A percentile compares a stretch with the other conserved stretches of the same genome.
Evolutionary conservation across 148 eudicot species (phyloP).

Genomic region (Rhododendron ovatum): DNA sequence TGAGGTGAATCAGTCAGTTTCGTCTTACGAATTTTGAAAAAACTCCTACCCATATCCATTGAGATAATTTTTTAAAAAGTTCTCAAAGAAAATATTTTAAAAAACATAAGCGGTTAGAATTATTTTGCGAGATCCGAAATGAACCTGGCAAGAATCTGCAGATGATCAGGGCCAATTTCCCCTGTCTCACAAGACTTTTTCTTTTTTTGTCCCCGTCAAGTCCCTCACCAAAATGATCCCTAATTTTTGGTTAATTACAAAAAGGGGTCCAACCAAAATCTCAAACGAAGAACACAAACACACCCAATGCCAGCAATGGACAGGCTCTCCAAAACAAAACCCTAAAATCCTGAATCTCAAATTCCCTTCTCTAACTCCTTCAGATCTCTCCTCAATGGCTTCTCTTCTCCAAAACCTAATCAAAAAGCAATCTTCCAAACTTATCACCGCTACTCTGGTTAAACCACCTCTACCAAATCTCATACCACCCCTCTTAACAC

Average conservation of each 20-base stretch:
- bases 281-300: not conserved
- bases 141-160: no score
- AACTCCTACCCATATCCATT: no score
- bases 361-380: not conserved
- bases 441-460: not conserved
- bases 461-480: not conserved
- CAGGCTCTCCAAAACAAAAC: not conserved
- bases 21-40: no score
- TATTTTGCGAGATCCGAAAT: no score
- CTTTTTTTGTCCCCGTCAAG: no score
- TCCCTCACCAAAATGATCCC: not conserved
- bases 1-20: no score
- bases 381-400: slow-evolving; percentile 14
- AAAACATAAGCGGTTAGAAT: no score
- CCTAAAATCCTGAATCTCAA: not conserved
- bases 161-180: no score
- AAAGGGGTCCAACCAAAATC: not conserved
- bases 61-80: no score
- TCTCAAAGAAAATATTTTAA: no score
- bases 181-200: no score
- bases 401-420: slow-evolving; percentile 24
- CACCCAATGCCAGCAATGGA: not conserved
- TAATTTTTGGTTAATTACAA: not conserved
- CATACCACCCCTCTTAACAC: slow-evolving; percentile 8
- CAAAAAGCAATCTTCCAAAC: slow-evolving; percentile 11